These are phyloP conservation scores for Chaetomium sp. DNA, from an alignment of 2,329 filamentous ascomycete species.

Conservation along the genomic window DNA sequence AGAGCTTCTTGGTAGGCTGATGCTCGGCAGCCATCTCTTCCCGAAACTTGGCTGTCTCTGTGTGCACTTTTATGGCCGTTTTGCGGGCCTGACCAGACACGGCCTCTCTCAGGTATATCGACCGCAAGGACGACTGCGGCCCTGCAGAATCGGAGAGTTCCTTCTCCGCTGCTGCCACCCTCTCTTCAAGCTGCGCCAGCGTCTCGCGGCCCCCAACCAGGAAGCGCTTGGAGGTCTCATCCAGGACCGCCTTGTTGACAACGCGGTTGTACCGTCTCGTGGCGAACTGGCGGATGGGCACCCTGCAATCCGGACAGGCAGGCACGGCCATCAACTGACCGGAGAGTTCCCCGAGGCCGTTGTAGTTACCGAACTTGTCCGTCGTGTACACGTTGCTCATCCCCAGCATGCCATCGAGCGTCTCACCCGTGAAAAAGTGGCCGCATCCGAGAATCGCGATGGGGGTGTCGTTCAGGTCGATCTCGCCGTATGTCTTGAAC, in stretches of 20 bases:
- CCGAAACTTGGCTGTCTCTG: constrained; percentile 32
- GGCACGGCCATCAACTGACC: constrained; percentile 47
- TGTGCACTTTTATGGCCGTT: constrained; percentile 26
- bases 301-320: constrained; percentile 61
- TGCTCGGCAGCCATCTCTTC: constrained; percentile 37
- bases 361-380: constrained; percentile 41
- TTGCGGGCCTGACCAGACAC: no score
- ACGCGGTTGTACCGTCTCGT: constrained; percentile 60
- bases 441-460: constrained; percentile 65
- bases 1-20: constrained; percentile 44
- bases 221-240: constrained; percentile 67
- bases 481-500: constrained; percentile 56
- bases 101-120: no score
- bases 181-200: constrained; percentile 40
- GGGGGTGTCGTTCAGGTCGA: constrained; percentile 61
- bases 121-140: no score
- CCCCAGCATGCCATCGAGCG: constrained; percentile 62
- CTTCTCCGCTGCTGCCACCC: constrained; percentile 36
- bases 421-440: constrained; percentile 62
- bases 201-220: constrained; percentile 47
- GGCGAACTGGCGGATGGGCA: constrained; percentile 57
- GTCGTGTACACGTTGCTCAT: constrained; percentile 54
- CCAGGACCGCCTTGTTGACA: constrained; percentile 60
- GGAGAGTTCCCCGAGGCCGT: constrained; percentile 51
- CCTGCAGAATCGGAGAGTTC: constrained; percentile 31